A percentile compares a stretch with the other conserved stretches of the same genome.
phyloP scores from a whole-genome alignment of 2,329 filamentous ascomycete species.

The Neobulgaria alba region DNA sequence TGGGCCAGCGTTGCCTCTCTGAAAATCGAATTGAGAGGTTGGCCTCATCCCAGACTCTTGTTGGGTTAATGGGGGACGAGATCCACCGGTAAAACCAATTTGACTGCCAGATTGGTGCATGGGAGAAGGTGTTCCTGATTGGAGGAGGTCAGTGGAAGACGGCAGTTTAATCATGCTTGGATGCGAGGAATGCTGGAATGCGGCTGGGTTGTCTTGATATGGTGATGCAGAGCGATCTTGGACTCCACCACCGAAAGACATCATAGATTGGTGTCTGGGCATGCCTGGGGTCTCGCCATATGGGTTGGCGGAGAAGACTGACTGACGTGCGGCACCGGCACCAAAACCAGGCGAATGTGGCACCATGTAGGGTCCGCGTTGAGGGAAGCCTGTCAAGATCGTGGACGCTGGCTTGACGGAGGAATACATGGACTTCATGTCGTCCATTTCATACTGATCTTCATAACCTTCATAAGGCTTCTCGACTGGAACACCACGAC shows the following conservation, averaged over 20 bases:
- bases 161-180: conserved; percentile 56
- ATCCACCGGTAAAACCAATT: conserved; percentile 35
- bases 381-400: conserved; percentile 74
- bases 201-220: conserved; percentile 45
- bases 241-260: conserved; percentile 45
- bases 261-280: conserved; percentile 64
- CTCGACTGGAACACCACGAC: conserved; percentile 64
- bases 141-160: conserved; percentile 22
- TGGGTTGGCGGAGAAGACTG: conserved; percentile 31
- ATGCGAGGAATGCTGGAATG: conserved; percentile 29
- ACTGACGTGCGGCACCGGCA: conserved; percentile 38
- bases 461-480: conserved; percentile 61
- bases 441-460: conserved; percentile 91
- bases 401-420: conserved; percentile 81
- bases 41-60: conserved; percentile 33
- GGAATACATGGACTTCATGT: conserved; percentile 94
- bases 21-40: conserved; percentile 53
- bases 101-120: conserved; percentile 33
- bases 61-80: conserved; percentile 37
- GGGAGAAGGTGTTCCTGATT: conserved; percentile 30
- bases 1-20: conserved; percentile 51
- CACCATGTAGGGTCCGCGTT: conserved; percentile 60
- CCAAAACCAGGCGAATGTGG: conserved; percentile 72
- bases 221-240: conserved; percentile 44
- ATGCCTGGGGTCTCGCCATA: conserved; percentile 42